phyloP scores from a whole-genome alignment of 2,329 filamentous ascomycete genomes.

The Colletotrichum phormii region DNA sequence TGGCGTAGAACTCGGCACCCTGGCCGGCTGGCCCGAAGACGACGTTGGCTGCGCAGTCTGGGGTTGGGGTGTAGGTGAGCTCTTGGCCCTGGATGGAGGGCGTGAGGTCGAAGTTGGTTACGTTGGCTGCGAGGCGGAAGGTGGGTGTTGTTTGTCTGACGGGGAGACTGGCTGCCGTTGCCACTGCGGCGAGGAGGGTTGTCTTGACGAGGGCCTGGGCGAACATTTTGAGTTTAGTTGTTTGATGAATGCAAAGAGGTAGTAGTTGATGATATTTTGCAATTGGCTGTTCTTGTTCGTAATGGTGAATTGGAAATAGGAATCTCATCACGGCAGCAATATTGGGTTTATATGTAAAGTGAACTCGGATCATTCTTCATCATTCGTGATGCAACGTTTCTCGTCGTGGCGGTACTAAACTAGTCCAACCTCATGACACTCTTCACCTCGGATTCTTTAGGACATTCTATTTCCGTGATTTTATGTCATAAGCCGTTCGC shows the following conservation, averaged over 20 bases:
- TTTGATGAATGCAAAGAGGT: neutral
- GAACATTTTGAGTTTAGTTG: neutral
- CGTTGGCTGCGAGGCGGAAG: constrained; percentile 20
- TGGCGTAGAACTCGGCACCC: neutral
- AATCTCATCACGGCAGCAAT: neutral
- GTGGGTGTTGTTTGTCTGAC: neutral
- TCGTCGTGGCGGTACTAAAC: neutral
- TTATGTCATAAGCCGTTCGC: neutral
- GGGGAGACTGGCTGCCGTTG: neutral
- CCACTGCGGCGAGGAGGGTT: neutral
- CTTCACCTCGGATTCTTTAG: neutral
- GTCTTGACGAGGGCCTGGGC: neutral
- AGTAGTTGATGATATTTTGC: neutral
- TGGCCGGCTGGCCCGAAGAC: neutral
- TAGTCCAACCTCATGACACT: neutral
- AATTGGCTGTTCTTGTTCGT: neutral
- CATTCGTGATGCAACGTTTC: neutral
- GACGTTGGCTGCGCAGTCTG: neutral
- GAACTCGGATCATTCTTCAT: neutral
- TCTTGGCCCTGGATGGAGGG: constrained; percentile 21
- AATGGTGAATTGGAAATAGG: neutral
- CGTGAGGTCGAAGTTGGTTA: constrained; percentile 3
- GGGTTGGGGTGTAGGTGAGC: constrained; percentile 1
- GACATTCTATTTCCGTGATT: neutral
- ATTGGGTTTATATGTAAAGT: neutral